phyloP scores from a whole-genome alignment of 2,329 filamentous ascomycete species.

The Diaporthe citrichinensis region DNA sequence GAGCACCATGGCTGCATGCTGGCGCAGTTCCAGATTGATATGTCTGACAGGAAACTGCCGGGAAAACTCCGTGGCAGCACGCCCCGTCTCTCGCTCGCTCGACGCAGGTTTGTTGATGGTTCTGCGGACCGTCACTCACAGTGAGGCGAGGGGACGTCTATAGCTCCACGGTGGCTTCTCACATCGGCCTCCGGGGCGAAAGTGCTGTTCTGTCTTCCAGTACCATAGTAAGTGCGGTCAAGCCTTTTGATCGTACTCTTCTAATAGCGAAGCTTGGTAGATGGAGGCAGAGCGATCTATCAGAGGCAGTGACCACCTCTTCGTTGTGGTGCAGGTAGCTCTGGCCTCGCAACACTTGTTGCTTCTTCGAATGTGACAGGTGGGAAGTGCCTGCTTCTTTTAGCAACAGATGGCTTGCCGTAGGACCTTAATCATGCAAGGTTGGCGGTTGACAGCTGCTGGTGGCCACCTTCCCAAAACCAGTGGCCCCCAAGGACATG shows the following conservation, averaged over 20 bases:
- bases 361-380: slow-evolving; percentile 28
- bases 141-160: background rate
- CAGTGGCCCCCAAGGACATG: slow-evolving; percentile 34
- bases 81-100: background rate
- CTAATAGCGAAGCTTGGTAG: background rate
- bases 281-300: background rate
- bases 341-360: slow-evolving; percentile 21
- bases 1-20: slow-evolving; percentile 35
- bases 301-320: background rate
- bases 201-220: background rate
- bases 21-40: slow-evolving; percentile 16
- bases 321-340: background rate
- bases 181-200: background rate
- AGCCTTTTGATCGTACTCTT: background rate
- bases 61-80: background rate
- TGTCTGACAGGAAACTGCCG: background rate
- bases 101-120: background rate
- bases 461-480: slow-evolving; percentile 16
- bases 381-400: slow-evolving; percentile 28
- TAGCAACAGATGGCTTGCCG: slow-evolving; percentile 27
- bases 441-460: slow-evolving; percentile 41
- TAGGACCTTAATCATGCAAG: slow-evolving; percentile 36
- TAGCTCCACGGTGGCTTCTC: background rate
- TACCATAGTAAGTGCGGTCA: background rate
- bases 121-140: background rate